Conservation (phyloP, 257 asterid species). For the Leptodermis oblonga region DNA sequence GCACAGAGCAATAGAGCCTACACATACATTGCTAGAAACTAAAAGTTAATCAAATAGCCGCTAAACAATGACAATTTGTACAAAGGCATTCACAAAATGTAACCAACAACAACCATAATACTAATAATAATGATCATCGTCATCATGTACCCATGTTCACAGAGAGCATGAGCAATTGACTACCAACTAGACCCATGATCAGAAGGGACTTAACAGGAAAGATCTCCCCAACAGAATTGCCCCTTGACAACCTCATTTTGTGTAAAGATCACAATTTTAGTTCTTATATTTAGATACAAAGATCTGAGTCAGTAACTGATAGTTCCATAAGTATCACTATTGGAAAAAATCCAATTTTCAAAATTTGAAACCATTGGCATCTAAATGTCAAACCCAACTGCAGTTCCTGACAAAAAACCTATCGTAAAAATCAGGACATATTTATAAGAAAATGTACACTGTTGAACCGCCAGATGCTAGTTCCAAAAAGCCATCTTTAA, state of each 20-base stretch:
- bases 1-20: background rate
- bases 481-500: background rate
- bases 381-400: background rate
- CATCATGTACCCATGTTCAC: background rate
- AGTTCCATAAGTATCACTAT: background rate
- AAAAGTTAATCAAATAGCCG: background rate
- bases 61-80: background rate
- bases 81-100: background rate
- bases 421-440: background rate
- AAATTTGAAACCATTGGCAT: background rate
- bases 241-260: background rate
- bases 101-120: background rate
- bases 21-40: background rate
- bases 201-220: background rate
- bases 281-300: no score
- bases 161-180: background rate
- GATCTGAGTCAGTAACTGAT: background rate
- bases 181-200: background rate
- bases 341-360: background rate
- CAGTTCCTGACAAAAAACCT: background rate
- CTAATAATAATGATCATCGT: background rate
- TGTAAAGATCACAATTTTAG: background rate
- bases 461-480: background rate
- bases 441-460: background rate
- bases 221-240: background rate